Evolutionary conservation across 495 filamentous ascomycete genomes (phyloP), one percentile per base, ranked within the genome.

Genomic region (Clohesyomyces aquaticus): DNA sequence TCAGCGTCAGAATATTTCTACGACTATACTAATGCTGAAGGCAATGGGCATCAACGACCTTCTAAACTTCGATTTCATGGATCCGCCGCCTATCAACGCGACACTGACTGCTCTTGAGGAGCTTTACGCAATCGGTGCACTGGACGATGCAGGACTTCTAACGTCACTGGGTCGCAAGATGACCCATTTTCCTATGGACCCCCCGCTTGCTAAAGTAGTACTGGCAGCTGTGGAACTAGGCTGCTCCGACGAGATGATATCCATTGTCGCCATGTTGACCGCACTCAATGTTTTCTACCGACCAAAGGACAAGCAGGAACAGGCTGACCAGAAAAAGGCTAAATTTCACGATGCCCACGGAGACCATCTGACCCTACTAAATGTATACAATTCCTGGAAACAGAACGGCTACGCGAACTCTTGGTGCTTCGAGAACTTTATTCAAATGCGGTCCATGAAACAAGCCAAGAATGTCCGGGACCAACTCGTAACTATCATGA

Each of bases 11-110:
- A 98, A 98, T 69, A 75, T 99, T n/a, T 88, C 90, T 0, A 83
- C 87, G 57, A 97, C 94, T 1, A 98, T 99, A 75, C 85, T 99
- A 25, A 96, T 98, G 92, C 82, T 99, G 27, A 99, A 99, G 74
- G 94, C 94, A 1, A 98, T 98, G 93, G 94, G 94, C 2, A 98
- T 99, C 72, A 97, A 98, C 68, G 94, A 99, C 70, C 80, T 99
- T 2, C 84, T 99, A 11, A 91, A 96, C 63, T 99, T 99, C 69
- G 93, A 97, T 73, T 99, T 98, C 70, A 97, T 99, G 93, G 95
- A 98, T 69, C 91, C 93, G 1, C 94, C 94, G 1, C 94, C 95
- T 0, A 93, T 91, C 4, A 97, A 96, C 68, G 97, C 94, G 29
- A 98, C 96, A 91, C 83, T 98, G 55, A 95, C 91, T 55, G 94